Evolutionary conservation across 208 protist genomes (phyloP), one percentile per base, ranked within the genome.

Genomic region (Herpetomonas muscarum): DNA sequence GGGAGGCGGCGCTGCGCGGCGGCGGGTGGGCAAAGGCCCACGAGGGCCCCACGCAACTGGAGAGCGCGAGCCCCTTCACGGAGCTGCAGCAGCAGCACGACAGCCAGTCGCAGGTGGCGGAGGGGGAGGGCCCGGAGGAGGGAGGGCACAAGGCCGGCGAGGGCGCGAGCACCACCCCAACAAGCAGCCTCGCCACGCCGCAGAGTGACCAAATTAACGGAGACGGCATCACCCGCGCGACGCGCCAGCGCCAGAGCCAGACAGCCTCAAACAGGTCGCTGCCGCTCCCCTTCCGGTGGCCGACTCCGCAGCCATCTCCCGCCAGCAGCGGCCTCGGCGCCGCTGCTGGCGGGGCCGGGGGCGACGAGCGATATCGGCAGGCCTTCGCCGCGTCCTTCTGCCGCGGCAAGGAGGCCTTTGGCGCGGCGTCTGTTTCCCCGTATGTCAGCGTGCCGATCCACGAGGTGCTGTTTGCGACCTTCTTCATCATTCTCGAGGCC

Each of bases 301-400:
- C n/a, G n/a, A n/a, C n/a, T n/a, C n/a, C n/a, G n/a, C n/a, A n/a
- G n/a, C n/a, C n/a, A n/a, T n/a, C n/a, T n/a, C n/a, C n/a, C n/a
- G n/a, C n/a, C n/a, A n/a, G n/a, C n/a, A n/a, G n/a, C n/a, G n/a
- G n/a, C n/a, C n/a, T n/a, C n/a, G n/a, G n/a, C n/a, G n/a, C n/a
- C n/a, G n/a, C n/a, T n/a, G n/a, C n/a, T n/a, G n/a, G n/a, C n/a
- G n/a, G n/a, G n/a, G n/a, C n/a, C n/a, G n/a, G 36, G 7, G 52
- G 67, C 28, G 41, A 58, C 47, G 67, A 79, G 47, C 57, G 54
- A 9, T 64, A 82, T 45, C 49, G 51, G n/a, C 51, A 59, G 22
- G 76, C 76, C 42, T 78, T 82, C n/a, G 60, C 69, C 3, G 67
- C 70, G 37, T 75, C 70, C 25, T 82, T 82, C 51, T 77, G 76